Evolutionary conservation across 495 filamentous ascomycete genomes (phyloP).

Genomic region (Gamarada debralockiae): DNA sequence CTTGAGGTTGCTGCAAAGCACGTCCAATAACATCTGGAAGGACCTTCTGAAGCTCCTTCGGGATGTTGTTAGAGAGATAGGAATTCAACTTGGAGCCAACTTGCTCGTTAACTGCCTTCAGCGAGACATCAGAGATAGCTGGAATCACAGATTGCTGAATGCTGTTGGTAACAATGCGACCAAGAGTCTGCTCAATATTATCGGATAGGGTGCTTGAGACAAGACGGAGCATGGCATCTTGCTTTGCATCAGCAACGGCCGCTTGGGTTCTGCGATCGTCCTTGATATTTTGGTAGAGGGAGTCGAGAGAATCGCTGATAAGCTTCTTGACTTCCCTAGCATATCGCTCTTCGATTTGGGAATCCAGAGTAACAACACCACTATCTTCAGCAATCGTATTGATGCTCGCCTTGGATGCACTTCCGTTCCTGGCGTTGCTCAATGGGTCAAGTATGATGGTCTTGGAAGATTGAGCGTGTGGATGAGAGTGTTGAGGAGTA

Average conservation of each 20-base stretch:
- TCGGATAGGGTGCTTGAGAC: conserved; percentile 85
- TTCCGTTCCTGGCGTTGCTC: conserved; percentile 18
- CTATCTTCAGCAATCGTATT: conserved; percentile 24
- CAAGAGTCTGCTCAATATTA: conserved; percentile 79
- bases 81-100: conserved; percentile 29
- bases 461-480: conserved; percentile 23
- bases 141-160: conserved; percentile 41
- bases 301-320: conserved; percentile 38
- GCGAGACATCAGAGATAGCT: conserved; percentile 28
- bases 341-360: conserved; percentile 38
- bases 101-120: conserved; percentile 41
- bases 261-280: conserved; percentile 32
- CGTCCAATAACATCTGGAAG: conserved; percentile 42
- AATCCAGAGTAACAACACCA: conserved; percentile 30
- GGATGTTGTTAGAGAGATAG: conserved; percentile 35
- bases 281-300: conserved; percentile 38
- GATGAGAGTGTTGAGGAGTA: not conserved
- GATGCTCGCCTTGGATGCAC: conserved; percentile 3
- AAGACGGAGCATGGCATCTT: conserved; percentile 77
- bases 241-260: conserved; percentile 48
- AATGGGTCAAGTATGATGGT: conserved; percentile 18
- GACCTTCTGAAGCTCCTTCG: conserved; percentile 47
- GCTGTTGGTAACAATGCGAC: conserved; percentile 53
- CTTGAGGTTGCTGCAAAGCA: conserved; percentile 64
- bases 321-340: conserved; percentile 37